phyloP scores from a whole-genome alignment of 164 flowering plant genomes.

The Vitis cinerea region DNA sequence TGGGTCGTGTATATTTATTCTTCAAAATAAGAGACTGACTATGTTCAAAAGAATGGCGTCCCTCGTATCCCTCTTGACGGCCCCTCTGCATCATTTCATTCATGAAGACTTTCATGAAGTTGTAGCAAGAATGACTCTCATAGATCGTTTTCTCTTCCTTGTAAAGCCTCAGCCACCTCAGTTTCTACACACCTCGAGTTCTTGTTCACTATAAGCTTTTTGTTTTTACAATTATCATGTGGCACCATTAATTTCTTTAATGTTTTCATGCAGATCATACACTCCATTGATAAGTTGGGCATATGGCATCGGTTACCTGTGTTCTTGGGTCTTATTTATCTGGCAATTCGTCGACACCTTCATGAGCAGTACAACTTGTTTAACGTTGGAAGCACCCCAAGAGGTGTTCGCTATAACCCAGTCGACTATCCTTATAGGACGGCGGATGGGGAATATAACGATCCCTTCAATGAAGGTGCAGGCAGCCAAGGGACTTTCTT shows the following conservation, averaged over 20 bases:
- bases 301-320: slow-evolving; percentile 48
- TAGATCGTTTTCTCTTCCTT: slow-evolving; percentile 35
- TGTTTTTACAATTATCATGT: too few relatives aligned
- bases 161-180: slow-evolving; percentile 10
- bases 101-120: slow-evolving; percentile 39
- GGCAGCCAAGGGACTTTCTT: slow-evolving; percentile 41
- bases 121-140: slow-evolving; percentile 28
- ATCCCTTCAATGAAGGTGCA: slow-evolving; percentile 27
- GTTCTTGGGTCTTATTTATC: slow-evolving; percentile 34
- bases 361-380: slow-evolving; percentile 13
- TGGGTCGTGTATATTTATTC: too few relatives aligned
- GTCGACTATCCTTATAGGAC: slow-evolving; percentile 30
- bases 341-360: slow-evolving; percentile 6
- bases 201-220: neutral
- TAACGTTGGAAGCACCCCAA: slow-evolving; percentile 33
- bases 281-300: slow-evolving; percentile 31
- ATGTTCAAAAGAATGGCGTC: too few relatives aligned
- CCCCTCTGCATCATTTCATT: slow-evolving; percentile 24
- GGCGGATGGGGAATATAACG: slow-evolving; percentile 27
- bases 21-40: too few relatives aligned
- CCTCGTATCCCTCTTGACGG: slow-evolving; percentile 12
- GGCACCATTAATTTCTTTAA: too few relatives aligned
- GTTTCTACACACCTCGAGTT: neutral
- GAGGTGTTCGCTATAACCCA: slow-evolving; percentile 22
- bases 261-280: slow-evolving; percentile 25